A percentile compares a stretch with the other conserved stretches of the same genome.
phyloP scores from a whole-genome alignment of 352 stramenopile species.

The Lagenidium giganteum region DNA sequence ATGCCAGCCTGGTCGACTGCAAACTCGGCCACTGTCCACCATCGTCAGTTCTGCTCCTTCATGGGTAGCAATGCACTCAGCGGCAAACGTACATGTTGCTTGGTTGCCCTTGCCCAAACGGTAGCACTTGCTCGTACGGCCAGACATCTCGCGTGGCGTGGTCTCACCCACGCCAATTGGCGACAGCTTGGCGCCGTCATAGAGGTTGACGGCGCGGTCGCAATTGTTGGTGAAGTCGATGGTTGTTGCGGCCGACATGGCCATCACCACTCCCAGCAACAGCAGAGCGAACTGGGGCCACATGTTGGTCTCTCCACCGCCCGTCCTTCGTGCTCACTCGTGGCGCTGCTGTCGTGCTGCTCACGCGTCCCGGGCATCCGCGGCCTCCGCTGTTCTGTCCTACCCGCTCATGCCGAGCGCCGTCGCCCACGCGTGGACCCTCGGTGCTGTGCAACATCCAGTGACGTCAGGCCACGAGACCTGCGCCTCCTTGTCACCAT shows the following conservation, averaged over 20 bases:
- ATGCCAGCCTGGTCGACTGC: constrained; percentile 10
- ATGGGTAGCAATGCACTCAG: neutral
- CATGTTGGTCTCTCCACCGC: no score
- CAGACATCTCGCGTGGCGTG: constrained; percentile 7
- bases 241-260: constrained; percentile 1
- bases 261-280: constrained; percentile 7
- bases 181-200: constrained; percentile 23
- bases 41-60: neutral
- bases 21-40: constrained; percentile 16
- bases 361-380: no score
- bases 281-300: constrained; percentile 8
- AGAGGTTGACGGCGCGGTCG: constrained; percentile 25
- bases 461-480: no score
- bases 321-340: neutral
- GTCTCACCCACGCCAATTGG: constrained; percentile 9
- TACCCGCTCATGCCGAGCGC: neutral
- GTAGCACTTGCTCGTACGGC: no score
- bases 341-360: neutral
- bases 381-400: no score
- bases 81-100: constrained; percentile 12
- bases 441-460: no score
- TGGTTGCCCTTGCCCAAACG: constrained; percentile 12
- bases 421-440: constrained; percentile 7
- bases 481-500: no score
- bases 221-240: constrained; percentile 42